Base-by-base conservation (phyloP, 148 eudicot genomes). In the Camellia sinensis region DNA sequence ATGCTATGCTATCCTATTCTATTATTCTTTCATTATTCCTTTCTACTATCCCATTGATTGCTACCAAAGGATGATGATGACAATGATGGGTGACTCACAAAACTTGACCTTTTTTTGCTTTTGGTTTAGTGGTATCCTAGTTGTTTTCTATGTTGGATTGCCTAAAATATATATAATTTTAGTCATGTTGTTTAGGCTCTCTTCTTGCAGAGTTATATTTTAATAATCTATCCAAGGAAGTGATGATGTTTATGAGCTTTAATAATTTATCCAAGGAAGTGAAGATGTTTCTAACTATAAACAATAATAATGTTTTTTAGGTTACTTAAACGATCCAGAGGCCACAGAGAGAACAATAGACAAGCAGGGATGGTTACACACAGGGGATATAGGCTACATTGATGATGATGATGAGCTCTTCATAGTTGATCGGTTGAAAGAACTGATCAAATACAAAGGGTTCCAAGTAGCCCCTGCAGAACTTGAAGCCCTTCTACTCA, bases 401-500 rank as follows among this genome's bases (percentile, higher is more conserved):
- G 99, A 96, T 44, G 91, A 93, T 0, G 94, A 93, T 17, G 89
- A 89, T 3, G 92, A 93, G 89, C 82, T 96, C 2, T 96, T 93
- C 81, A 92, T 96, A 11, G 98, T 96, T 2, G 99, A 96, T 46
- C 63, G 98, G 29, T 84, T 93, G 57, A 96, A 96, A 77, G 99
- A 96, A 79, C 71, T 93, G 73, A 96, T 96, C 80, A 96, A 96
- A 75, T 93, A 81, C 89, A 96, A 96, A 82, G 98, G 99, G 10
- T 96, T 92, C 68, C 98, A 94, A 83, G 93, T 95, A 9, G 86
- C 98, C 11, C 99, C 99, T 4, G 99, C 99, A 21, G 99, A 95
- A 67, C 81, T 95, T 6, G 99, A 95, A 84, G 91, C 97, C 50
- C 68, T 95, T 76, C 84, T 95, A 6, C 79, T 95, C 8, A 84